phyloP scores from a whole-genome alignment of 768 basidiomycete species.

The Termitomyces titanicus region DNA sequence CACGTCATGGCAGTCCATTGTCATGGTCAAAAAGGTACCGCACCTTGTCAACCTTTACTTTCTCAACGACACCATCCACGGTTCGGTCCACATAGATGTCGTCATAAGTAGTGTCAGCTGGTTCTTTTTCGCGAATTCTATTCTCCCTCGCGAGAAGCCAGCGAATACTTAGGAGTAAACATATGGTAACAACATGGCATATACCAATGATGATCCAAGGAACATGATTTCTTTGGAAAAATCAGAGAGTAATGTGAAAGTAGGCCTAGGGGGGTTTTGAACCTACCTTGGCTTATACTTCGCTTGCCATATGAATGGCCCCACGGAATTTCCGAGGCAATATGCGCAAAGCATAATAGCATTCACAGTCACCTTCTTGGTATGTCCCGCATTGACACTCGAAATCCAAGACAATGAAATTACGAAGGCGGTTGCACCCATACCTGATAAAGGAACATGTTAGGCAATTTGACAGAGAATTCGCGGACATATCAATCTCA shows the following conservation, averaged over 20 bases:
- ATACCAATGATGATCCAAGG: constrained; percentile 76
- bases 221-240: constrained; percentile 49
- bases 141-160: constrained; percentile 56
- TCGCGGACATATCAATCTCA: constrained; percentile 18
- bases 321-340: constrained; percentile 57
- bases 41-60: constrained; percentile 66
- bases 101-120: constrained; percentile 49
- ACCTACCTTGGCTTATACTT: constrained; percentile 60
- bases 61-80: constrained; percentile 46
- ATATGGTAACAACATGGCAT: constrained; percentile 54
- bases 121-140: constrained; percentile 55
- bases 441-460: constrained; percentile 1
- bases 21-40: constrained; percentile 11
- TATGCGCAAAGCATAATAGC: constrained; percentile 74
- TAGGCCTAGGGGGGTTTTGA: no score
- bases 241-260: not conserved
- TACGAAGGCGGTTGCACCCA: constrained; percentile 41
- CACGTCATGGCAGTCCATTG: no score
- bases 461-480: not conserved
- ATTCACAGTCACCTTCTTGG: constrained; percentile 68
- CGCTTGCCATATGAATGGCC: constrained; percentile 74
- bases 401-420: constrained; percentile 62
- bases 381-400: constrained; percentile 65
- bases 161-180: constrained; percentile 47
- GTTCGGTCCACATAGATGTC: constrained; percentile 56